Conservation (phyloP, 2,329 filamentous ascomycete species). For the Aspergillus amoenus region DNA sequence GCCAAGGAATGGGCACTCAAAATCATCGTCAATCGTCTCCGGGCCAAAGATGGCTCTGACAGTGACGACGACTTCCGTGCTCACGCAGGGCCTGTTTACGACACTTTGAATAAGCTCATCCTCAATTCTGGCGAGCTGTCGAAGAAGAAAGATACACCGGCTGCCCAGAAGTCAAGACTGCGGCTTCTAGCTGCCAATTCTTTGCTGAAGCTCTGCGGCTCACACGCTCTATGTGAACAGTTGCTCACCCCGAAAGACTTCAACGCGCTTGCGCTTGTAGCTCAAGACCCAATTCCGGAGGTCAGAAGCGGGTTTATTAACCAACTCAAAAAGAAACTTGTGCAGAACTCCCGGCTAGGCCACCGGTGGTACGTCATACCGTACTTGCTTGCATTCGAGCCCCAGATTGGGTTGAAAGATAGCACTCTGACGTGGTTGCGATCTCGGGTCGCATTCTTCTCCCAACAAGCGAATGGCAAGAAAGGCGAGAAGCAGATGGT, state of each 20-base stretch:
- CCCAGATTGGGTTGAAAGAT: conserved; percentile 68
- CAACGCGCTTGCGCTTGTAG: conserved; percentile 75
- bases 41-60: conserved; percentile 58
- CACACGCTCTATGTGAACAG: conserved; percentile 70
- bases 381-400: conserved; percentile 91
- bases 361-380: conserved; percentile 86
- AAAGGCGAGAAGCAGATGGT: conserved; percentile 54
- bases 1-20: conserved; percentile 83
- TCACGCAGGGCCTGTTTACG: conserved; percentile 67
- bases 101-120: conserved; percentile 75
- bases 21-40: conserved; percentile 80
- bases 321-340: conserved; percentile 72
- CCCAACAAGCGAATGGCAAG: conserved; percentile 42
- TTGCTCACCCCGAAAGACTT: conserved; percentile 72
- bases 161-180: conserved; percentile 75
- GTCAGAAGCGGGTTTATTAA: conserved; percentile 78
- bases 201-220: conserved; percentile 78
- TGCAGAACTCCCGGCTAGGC: conserved; percentile 65
- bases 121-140: conserved; percentile 75
- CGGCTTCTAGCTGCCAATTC: conserved; percentile 78
- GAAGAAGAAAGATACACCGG: conserved; percentile 71
- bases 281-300: conserved; percentile 71
- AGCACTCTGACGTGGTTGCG: conserved; percentile 85
- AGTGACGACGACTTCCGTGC: conserved; percentile 47
- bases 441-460: conserved; percentile 70